Evolutionary conservation across 202 grass and related monocot species (phyloP), one percentile per base, ranked within the genome.

Genomic region (Brachypodium distachyon): DNA sequence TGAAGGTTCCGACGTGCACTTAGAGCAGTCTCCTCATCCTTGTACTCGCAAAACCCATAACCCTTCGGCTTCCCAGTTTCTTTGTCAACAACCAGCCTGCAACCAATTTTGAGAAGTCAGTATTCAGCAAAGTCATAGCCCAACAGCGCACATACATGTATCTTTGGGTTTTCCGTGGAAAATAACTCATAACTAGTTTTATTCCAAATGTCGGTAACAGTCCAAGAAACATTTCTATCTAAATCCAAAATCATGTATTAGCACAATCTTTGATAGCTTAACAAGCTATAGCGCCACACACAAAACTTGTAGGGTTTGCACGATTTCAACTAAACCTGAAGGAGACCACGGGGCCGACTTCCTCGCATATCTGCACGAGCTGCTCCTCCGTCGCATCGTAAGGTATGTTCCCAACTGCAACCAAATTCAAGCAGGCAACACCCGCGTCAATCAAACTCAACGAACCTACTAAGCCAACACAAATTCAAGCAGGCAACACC

Each of bases 11-110:
- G 84, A 6, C 96, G 92, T 12, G 96, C 96, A 77, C 96, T 99
- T 54, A 99, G 76, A 88, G 96, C 96, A 54, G 96, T 99, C 67
- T 99, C 96, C 62, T 99, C 96, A 56, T 99, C 96, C 70, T 99
- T 99, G 83, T 99, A 99, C 70, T 99, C 96, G 5, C 96, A 99
- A 83, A 99, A 99, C 9, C 96, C 96, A 85, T 99, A 99, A 51
- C 96, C 96, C 81, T 99, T 99, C 0, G 92, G 96, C 63, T 99
- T 99, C 28, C 92, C 85, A 19, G 92, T 99, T 87, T 99, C 96
- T 83, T 93, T 99, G 85, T 99, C 96, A 78, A 92, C 69, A 40
- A 99, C 96, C 70, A 99, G 81, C 82, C 96, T 99, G 83, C 74
- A 93, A 41, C 33, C 64, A 83, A 84, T 60, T 61, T 54, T 34